Base-by-base conservation (phyloP, 768 basidiomycete species). In the Calocybe cyanea region DNA sequence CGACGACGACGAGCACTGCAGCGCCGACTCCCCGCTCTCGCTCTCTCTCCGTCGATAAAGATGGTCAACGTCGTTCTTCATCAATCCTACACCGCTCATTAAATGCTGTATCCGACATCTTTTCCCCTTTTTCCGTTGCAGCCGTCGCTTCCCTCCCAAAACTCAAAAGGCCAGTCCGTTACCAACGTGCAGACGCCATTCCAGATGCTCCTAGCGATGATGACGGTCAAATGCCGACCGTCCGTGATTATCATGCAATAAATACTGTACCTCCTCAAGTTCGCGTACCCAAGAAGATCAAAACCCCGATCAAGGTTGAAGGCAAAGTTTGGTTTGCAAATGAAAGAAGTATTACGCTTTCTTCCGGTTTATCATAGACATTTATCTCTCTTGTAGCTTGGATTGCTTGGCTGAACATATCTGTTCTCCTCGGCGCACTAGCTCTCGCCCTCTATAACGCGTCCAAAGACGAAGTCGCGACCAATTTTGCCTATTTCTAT, bases 321-420 rank as follows among this genome's bases (percentile, higher is more conserved):
- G 84, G 82, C 17, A 97, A 97, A 59, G 93, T 97, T 38, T 97
- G 94, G 93, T 95, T 97, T 62, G 92, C 93, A 7, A 96, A 96
- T 59, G 93, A 97, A 65, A 72, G 91, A 60, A 92, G 90, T 92
- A 28, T 11, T 11, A 28, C 11, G 25, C 25, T 11, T 28, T 11
- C 25, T 11, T 6, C 11, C 25, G 6, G 5, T 6, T 28, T 11
- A 28, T 6, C 25, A 5, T 11, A 6, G 5, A 28, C 17, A 18
- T 23, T 41, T 7, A 36, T 30, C 2, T 32, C 23, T 32, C 14
- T 31, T 23, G 23, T 38, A 92, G 90, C 95, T 1, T 96, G 93
- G 88, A 77, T 98, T 24, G 78, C 93, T 0, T 99, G 95, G 83
- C 71, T 98, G 42, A 89, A 88, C 52, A 83, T 87, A 34, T 77